Evolutionary conservation across 2,329 filamentous ascomycete genomes (phyloP), one percentile per base, ranked within the genome.

Genomic region (Aspergillus ustus): DNA sequence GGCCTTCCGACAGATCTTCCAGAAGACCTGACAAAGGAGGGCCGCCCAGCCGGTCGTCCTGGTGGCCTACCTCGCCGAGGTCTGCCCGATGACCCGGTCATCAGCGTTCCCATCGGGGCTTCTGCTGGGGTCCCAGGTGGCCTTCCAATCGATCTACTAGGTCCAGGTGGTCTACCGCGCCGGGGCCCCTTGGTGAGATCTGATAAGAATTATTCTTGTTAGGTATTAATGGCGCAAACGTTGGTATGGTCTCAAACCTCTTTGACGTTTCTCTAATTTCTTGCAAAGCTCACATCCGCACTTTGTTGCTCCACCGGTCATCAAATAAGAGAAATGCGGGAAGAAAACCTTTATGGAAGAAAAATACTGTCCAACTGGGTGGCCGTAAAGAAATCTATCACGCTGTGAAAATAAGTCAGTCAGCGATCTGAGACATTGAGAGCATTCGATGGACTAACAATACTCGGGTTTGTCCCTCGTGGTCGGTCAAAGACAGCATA

Each of bases 351-450:
- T 79, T 0, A 82, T 79, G 0, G 86, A 88, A 50, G 85, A 80
- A 59, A 84, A 88, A 17, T 72, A 75, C 52, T 75, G 75, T 7
- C 80, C 80, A 7, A 73, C 72, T 0, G 84, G 85, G 69, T 89
- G 85, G 0, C 87, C 87, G 59, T 79, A 88, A 0, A 88, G 73
- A 59, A 84, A 87, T 53, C 81, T 80, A 69, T 88, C 86, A 8
- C 80, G 67, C 70, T 84, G 71, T 20, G 67, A 7, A 22, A 13
- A 9, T 20, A 4, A 15, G n/a, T 62, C 57, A 66, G 61, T 19
- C 15, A 46, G 3, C 7, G 17, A 7, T 8, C 40, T 40, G 11
- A 52, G 7, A 28, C 9, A 20, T 20, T 22, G 25, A 17, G 25
- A 25, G 25, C 11, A 22, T 19, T 29, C 20, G 20, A 56, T 43